A percentile compares a stretch with the other conserved stretches of the same genome.
These are phyloP conservation scores for Acacia acuminata DNA, from an alignment of 306 rosid genomes.

Conservation along the genomic window DNA sequence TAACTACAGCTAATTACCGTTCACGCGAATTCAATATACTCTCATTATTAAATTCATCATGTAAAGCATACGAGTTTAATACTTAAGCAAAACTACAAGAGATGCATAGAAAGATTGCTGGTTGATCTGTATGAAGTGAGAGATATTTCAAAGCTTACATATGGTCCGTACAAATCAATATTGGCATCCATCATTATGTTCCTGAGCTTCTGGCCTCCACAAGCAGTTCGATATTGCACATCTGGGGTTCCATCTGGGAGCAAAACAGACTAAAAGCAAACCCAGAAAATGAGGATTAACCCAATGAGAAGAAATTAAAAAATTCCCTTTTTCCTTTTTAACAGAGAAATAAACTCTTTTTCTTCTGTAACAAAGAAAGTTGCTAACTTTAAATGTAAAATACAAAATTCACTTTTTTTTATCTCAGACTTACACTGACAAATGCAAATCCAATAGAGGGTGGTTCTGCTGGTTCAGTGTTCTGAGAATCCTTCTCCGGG, in stretches of 20 bases:
- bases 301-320: constrained; percentile 20
- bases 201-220: constrained; percentile 90
- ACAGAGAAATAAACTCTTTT: not conserved
- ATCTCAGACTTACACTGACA: constrained; percentile 59
- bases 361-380: not conserved
- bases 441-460: constrained; percentile 71
- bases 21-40: not conserved
- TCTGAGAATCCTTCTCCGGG: constrained; percentile 54
- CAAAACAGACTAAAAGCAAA: constrained; percentile 63
- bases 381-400: not conserved
- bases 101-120: not conserved
- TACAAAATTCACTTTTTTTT: not conserved
- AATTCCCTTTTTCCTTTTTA: not conserved
- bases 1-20: not conserved
- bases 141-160: constrained; percentile 45
- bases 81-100: not conserved
- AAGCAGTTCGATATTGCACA: constrained; percentile 61
- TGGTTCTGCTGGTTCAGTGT: constrained; percentile 50
- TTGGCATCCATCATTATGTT: constrained; percentile 73
- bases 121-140: not conserved
- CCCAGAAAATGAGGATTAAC: not conserved
- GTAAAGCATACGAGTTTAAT: not conserved
- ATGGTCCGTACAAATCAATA: constrained; percentile 84
- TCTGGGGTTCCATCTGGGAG: constrained; percentile 95
- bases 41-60: not conserved